phyloP scores from a whole-genome alignment of 2,329 filamentous ascomycete species.

The Colletotrichum gloeosporioides region DNA sequence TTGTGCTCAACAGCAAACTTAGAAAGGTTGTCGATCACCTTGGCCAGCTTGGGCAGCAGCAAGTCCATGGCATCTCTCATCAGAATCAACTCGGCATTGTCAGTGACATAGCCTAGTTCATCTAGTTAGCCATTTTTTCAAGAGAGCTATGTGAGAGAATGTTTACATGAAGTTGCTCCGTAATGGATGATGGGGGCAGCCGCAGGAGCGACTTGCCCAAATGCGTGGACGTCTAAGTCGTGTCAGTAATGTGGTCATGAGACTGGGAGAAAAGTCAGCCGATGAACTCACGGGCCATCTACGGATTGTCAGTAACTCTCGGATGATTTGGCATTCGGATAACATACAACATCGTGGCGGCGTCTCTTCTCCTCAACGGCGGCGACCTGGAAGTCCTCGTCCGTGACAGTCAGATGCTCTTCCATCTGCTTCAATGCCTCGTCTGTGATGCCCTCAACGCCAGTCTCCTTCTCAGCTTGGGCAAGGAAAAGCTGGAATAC shows the following conservation, averaged over 20 bases:
- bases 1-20: conserved; percentile 71
- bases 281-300: conserved; percentile 32
- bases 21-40: conserved; percentile 76
- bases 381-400: conserved; percentile 78
- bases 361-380: conserved; percentile 77
- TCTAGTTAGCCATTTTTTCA: neutral
- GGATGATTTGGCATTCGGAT: neutral
- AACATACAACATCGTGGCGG: conserved; percentile 48
- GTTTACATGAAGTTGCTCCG: conserved; percentile 13
- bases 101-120: conserved; percentile 32
- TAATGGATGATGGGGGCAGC: conserved; percentile 86
- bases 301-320: neutral
- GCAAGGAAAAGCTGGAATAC: conserved; percentile 67
- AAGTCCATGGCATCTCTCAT: conserved; percentile 73
- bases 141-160: no score
- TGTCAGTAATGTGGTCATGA: neutral
- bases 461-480: conserved; percentile 81
- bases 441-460: conserved; percentile 71
- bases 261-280: neutral
- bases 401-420: conserved; percentile 74
- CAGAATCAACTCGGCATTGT: conserved; percentile 81
- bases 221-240: conserved; percentile 66
- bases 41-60: conserved; percentile 79
- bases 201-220: conserved; percentile 73
- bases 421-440: conserved; percentile 81